Percentiles rank a stretch among this genome's conserved stretches.
Conservation (phyloP, 1,139 yeast genomes). For the Candida sanyaensis region DNA sequence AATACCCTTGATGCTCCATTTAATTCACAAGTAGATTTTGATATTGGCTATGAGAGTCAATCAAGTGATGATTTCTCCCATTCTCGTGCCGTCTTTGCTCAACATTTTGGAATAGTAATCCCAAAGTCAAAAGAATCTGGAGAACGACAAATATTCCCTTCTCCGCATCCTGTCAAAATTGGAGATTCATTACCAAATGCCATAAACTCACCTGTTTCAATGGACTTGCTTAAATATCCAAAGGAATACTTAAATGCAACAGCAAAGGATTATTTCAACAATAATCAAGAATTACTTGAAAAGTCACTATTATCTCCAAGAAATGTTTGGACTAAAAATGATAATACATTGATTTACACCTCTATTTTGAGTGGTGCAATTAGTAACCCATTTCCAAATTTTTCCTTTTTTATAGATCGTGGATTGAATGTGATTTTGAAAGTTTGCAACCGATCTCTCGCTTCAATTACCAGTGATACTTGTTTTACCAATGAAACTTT, state of each 20-base stretch:
- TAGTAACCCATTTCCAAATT: conserved; percentile 28
- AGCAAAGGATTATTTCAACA: background rate
- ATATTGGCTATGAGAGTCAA: conserved; percentile 8
- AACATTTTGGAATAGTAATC: conserved; percentile 7
- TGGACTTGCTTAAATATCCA: conserved; percentile 8
- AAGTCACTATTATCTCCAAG: background rate
- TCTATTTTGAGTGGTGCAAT: conserved; percentile 29
- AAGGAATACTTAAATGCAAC: background rate
- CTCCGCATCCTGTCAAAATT: background rate
- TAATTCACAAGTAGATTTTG: conserved; percentile 1
- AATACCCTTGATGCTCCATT: background rate
- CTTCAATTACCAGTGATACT: conserved; percentile 16
- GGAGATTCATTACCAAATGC: conserved; percentile 19
- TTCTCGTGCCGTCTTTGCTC: conserved; percentile 8
- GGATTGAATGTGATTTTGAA: conserved; percentile 36
- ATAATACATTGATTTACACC: conserved; percentile 27
- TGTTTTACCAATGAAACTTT: conserved; percentile 33
- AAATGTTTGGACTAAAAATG: conserved; percentile 12
- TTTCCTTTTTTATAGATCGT: conserved; percentile 40
- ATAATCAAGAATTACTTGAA: background rate
- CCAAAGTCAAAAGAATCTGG: background rate
- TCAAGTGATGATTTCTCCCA: conserved; percentile 11
- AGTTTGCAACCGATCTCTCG: conserved; percentile 15
- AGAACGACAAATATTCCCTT: background rate
- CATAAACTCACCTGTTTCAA: conserved; percentile 1